Percentiles rank a stretch among this genome's conserved stretches.
Conservation (phyloP, 192 early-diverging fungal species). For the Backusella circina region DNA sequence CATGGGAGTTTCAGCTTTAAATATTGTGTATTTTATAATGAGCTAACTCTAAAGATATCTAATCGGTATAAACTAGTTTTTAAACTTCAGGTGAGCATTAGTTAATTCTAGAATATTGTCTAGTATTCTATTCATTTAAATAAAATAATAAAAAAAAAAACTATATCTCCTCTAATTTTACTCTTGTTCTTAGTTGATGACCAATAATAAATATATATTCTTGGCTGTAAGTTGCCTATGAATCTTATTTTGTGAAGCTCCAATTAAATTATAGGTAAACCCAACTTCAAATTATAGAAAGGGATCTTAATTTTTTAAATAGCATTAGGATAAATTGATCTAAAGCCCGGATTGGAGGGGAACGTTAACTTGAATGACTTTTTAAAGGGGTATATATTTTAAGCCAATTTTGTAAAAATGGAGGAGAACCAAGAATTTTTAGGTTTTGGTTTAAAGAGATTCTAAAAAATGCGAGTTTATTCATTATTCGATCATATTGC, state of each 20-base stretch:
- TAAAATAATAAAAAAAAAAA: background rate
- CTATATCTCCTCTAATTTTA: background rate
- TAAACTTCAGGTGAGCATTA: background rate
- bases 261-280: background rate
- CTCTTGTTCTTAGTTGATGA: background rate
- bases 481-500: too few relatives aligned
- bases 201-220: background rate
- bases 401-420: too few relatives aligned
- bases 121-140: background rate
- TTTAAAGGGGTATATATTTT: background rate
- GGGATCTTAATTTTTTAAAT: background rate
- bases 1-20: background rate
- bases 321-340: background rate
- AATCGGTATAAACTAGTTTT: background rate
- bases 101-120: background rate
- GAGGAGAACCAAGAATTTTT: too few relatives aligned
- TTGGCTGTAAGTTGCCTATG: background rate
- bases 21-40: background rate
- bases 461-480: too few relatives aligned
- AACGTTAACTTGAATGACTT: background rate
- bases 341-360: background rate
- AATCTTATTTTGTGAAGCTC: background rate
- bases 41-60: background rate
- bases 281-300: background rate
- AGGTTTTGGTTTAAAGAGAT: too few relatives aligned